Base-by-base conservation (phyloP, 345 rosid genomes). In the Geranium brycei region DNA sequence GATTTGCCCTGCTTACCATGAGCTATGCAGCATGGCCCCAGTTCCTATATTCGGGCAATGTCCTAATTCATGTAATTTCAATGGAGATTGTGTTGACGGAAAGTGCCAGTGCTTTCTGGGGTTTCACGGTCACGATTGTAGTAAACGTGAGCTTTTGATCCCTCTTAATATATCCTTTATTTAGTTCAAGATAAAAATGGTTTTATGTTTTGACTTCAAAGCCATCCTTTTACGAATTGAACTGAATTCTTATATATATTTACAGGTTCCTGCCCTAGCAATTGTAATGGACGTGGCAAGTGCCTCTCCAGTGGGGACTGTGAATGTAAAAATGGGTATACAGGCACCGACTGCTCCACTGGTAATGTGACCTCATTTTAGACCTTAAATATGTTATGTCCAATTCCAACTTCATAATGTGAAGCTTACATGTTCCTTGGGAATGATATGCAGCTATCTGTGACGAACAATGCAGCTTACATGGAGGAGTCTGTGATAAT, bases 401-500 rank as follows among this genome's bases (percentile, higher is more conserved):
- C 47, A 38, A 5, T 23, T 23, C 28, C 28, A 47, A 10, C 13
- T 10, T 47, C 3, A 47, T 47, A 47, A 47, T 47, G 28, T 47
- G 53, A 5, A 41, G 4, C 51, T n/a, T 18, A 2, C 28, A 1
- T 6, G 3, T 15, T 3, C 13, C 28, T 19, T 64, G 53, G 31
- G 58, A 65, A 64, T 58, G 16, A 13, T 47, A 47, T 69, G 76
- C 92, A 93, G 99, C 91, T 74, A 87, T 85, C 51, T 93, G 99
- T 17, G 96, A 93, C 40, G 99, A 93, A 69, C 99, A 93, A 63
- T 93, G 99, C 80, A 93, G 97, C 70, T 89, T 93, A 16, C 99
- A 93, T 51, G 97, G 99, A 31, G 99, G 99, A 63, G 99, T 93
- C 17, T 93, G 99, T 72, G 99, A 93, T 68, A 91, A 93, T 55